Evolutionary conservation across 768 basidiomycete genomes (phyloP).

Genomic region (Phallus indusiatus): DNA sequence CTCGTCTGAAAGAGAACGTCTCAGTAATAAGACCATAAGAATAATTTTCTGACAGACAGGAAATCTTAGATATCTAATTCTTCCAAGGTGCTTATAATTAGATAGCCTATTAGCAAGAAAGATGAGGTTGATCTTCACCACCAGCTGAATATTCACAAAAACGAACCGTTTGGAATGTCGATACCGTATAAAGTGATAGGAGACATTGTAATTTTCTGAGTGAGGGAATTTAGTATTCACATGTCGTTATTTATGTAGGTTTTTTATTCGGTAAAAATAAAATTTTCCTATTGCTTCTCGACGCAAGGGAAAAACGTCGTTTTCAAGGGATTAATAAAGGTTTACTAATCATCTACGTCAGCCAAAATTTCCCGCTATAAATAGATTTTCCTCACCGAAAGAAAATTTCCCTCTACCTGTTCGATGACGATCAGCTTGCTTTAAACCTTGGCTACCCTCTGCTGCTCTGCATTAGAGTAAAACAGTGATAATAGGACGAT

Average conservation of each 20-base stretch:
- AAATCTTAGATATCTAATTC: slow-evolving; percentile 5
- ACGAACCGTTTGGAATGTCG: not conserved
- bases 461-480: too few species aligned
- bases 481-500: too few species aligned
- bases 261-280: not conserved
- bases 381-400: too few species aligned
- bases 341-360: too few species aligned
- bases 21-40: not conserved
- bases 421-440: too few species aligned
- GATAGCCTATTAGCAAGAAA: slow-evolving; percentile 2
- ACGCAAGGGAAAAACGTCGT: too few species aligned
- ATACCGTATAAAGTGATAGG: not conserved
- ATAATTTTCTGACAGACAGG: not conserved
- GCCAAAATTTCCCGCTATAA: too few species aligned
- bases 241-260: not conserved
- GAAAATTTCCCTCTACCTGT: too few species aligned
- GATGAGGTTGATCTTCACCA: not conserved
- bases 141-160: not conserved
- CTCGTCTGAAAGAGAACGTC: not conserved
- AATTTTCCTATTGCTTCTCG: too few species aligned
- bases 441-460: too few species aligned
- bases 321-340: too few species aligned
- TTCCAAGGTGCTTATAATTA: not conserved
- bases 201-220: not conserved
- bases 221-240: not conserved